Percentiles rank a stretch among this genome's conserved stretches.
These are phyloP conservation scores for Beauveria rudraprayagi DNA, from an alignment of 2,329 filamentous ascomycete genomes.

Conservation along the genomic window DNA sequence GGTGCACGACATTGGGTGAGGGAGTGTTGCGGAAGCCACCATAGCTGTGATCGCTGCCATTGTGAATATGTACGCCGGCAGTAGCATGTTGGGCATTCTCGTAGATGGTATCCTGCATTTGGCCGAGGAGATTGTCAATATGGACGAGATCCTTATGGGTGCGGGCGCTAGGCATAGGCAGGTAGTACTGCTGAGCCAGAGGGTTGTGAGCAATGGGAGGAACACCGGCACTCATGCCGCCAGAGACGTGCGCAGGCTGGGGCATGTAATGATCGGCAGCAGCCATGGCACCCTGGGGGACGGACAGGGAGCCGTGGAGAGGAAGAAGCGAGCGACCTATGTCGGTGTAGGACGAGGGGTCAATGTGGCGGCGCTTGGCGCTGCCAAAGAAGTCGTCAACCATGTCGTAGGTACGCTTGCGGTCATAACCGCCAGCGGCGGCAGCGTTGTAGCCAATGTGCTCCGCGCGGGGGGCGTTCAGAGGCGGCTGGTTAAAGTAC, in stretches of 20 bases:
- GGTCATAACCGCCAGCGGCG: constrained; percentile 50
- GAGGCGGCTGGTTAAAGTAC: constrained; percentile 64
- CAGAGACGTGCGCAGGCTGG: constrained; percentile 28
- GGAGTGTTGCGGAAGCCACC: constrained; percentile 51
- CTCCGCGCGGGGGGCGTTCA: constrained; percentile 45
- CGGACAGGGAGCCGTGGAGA: constrained; percentile 62
- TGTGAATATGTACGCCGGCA: constrained; percentile 67
- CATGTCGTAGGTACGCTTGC: constrained; percentile 80
- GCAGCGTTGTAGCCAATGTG: constrained; percentile 55
- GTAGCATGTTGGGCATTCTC: constrained; percentile 81
- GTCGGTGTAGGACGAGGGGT: constrained; percentile 81
- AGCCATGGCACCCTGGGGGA: constrained; percentile 44
- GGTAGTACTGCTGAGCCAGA: constrained; percentile 67
- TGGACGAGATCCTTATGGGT: constrained; percentile 92
- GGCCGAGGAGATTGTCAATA: constrained; percentile 89
- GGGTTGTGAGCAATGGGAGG: constrained; percentile 50
- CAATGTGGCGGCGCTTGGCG: constrained; percentile 83
- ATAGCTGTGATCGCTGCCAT: constrained; percentile 51
- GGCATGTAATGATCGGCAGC: constrained; percentile 48
- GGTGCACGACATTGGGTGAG: constrained; percentile 38
- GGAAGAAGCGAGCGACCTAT: constrained; percentile 84
- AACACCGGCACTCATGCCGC: constrained; percentile 48
- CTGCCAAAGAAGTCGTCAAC: constrained; percentile 92
- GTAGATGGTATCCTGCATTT: constrained; percentile 93
- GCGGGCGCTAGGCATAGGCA: constrained; percentile 77